These are phyloP conservation scores for Globisporangium abappressorium DNA, from an alignment of 352 stramenopile genomes.

Conservation along the genomic window DNA sequence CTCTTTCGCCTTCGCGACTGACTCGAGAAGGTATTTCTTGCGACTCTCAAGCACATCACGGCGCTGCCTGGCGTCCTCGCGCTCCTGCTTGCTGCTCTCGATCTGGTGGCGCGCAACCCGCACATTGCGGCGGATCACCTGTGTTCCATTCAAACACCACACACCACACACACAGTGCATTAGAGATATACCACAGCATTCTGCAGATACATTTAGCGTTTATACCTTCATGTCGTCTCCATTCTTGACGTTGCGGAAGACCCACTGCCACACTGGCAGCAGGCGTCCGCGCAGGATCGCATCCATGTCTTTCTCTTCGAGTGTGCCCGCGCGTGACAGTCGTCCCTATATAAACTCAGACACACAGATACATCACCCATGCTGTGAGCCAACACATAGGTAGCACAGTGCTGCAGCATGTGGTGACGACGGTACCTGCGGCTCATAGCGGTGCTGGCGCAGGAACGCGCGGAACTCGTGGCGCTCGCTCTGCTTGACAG, in stretches of 20 bases:
- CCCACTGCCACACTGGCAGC: conserved; percentile 36
- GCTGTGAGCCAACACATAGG: neutral
- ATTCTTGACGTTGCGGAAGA: conserved; percentile 36
- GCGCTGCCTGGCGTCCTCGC: conserved; percentile 24
- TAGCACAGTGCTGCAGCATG: neutral
- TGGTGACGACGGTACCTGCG: conserved; percentile 21
- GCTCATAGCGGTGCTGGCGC: conserved; percentile 34
- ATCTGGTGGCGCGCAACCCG: conserved; percentile 26
- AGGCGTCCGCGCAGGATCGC: conserved; percentile 34
- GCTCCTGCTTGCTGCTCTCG: conserved; percentile 35
- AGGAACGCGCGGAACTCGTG: conserved; percentile 45
- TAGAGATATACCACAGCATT: neutral
- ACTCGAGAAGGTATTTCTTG: conserved; percentile 22
- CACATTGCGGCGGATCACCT: conserved; percentile 37
- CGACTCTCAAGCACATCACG: conserved; percentile 20
- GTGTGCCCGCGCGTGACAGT: conserved; percentile 22
- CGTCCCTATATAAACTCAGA: conserved; percentile 24
- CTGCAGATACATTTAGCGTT: neutral
- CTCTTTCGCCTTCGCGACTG: conserved; percentile 22
- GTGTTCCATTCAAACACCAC: neutral
- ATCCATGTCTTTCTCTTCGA: conserved; percentile 46
- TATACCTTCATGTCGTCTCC: conserved; percentile 35
- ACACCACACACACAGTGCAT: neutral
- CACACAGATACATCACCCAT: neutral
- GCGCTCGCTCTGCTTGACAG: conserved; percentile 26